phyloP scores from a whole-genome alignment of 1,139 yeast species.

The Suhomyces wounanorum region DNA sequence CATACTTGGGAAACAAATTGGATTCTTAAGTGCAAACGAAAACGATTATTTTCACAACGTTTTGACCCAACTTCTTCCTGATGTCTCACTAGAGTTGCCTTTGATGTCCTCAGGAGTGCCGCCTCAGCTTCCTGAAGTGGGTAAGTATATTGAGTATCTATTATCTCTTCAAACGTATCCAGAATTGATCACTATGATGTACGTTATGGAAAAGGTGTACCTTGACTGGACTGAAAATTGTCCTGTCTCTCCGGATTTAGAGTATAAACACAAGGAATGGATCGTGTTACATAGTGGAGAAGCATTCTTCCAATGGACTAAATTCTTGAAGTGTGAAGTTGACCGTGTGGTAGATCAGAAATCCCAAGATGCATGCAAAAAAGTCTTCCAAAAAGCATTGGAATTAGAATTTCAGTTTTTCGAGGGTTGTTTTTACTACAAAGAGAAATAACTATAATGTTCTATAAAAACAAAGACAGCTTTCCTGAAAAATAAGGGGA shows the following conservation, averaged over 20 bases:
- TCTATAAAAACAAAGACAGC: no score
- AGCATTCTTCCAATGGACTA: constrained; percentile 49
- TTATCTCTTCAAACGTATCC: constrained; percentile 38
- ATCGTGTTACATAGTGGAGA: constrained; percentile 52
- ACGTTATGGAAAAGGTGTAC: constrained; percentile 53
- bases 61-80: constrained; percentile 32
- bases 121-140: constrained; percentile 34
- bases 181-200: constrained; percentile 47
- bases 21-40: constrained; percentile 50
- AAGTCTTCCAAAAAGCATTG: constrained; percentile 35
- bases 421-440: constrained; percentile 42
- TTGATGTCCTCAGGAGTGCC: constrained; percentile 20
- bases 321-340: constrained; percentile 46
- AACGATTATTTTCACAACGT: constrained; percentile 47
- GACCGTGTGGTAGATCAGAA: constrained; percentile 31
- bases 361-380: constrained; percentile 26
- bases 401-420: constrained; percentile 48
- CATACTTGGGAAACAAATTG: constrained; percentile 50
- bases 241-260: constrained; percentile 29
- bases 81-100: constrained; percentile 19
- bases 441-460: not conserved
- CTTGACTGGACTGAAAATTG: constrained; percentile 50
- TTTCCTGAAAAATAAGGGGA: no score
- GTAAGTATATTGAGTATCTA: constrained; percentile 39
- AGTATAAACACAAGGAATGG: constrained; percentile 54